Base-by-base conservation (phyloP, 805 yeast genomes). In the Candida qinlingensis region DNA sequence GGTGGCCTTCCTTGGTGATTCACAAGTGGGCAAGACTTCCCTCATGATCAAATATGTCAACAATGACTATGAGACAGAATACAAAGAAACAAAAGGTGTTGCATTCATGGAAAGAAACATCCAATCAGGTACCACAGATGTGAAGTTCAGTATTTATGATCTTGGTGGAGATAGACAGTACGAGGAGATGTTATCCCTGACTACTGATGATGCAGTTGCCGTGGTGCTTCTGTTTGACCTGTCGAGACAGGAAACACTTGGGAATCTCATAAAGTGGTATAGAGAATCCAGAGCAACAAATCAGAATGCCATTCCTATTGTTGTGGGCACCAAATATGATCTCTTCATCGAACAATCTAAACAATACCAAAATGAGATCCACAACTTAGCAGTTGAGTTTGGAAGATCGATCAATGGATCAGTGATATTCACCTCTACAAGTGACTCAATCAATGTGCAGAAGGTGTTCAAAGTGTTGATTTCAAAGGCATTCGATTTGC, bases 41-140 rank as follows among this genome's bases (percentile, higher is more conserved):
- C 69, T 92, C 50, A 91, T 92, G 98, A 96, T 91, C 27, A 90
- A 92, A 63, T 92, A 91, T 63, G 97, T 92, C n/a, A 97, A 92
- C 62, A 95, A 95, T 47, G 80, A 87, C 34, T 92, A 87, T 64
- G 96, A 90, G 62, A 94, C 88, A 60, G 89, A 85, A 52, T 92
- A 92, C 63, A 88, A 91, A 44, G 97, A 90, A 66, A 92, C 99
- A 0, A 71, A 89, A 45, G 99, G 99, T 6, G 97, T 94, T 47
- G 92, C 92, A 63, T 91, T 88, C 66, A 84, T 94, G 87, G 97
- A 94, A 64, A 85, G 90, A 58, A 83, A 85, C 50, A 87, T 92
- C 30, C 83, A 81, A 51, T 83, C 92, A 47, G 81, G 90, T 48
- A 83, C 87, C 50, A 90, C 97, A 3, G 89, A 87, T 55, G 87